Evolutionary conservation across 129 eudicot species (phyloP).

Genomic region (Saussurea involucrata): DNA sequence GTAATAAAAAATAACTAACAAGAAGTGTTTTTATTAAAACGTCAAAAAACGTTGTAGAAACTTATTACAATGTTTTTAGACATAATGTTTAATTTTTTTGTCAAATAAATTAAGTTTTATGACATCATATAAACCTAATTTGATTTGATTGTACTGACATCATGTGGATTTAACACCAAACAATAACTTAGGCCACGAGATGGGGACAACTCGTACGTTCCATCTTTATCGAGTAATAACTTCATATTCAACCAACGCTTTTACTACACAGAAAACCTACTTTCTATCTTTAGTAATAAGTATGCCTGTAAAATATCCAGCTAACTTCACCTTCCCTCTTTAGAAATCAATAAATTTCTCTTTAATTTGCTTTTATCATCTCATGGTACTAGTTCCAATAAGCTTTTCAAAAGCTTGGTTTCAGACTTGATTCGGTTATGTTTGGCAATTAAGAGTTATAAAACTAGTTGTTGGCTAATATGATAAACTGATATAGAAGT

Average conservation of each 20-base stretch:
- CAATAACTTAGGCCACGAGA: not conserved
- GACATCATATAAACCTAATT: too few species aligned
- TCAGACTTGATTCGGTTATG: too few species aligned
- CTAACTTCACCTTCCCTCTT: slow-evolving; percentile 24
- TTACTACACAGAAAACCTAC: slow-evolving; percentile 19
- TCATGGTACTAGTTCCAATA: not conserved
- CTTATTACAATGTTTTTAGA: too few species aligned
- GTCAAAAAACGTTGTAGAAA: too few species aligned
- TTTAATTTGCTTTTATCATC: not conserved
- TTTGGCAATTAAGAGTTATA: too few species aligned
- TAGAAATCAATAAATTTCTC: slow-evolving; percentile 10
- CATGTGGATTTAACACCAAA: not conserved
- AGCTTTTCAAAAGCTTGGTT: not conserved
- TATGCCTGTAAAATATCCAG: not conserved
- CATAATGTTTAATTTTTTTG: too few species aligned
- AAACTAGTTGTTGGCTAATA: too few species aligned
- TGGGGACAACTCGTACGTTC: not conserved
- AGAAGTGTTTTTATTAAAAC: too few species aligned
- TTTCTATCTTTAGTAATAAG: slow-evolving; percentile 34
- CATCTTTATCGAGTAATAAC: slow-evolving; percentile 18
- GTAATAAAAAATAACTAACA: too few species aligned
- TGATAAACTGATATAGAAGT: too few species aligned
- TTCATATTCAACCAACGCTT: slow-evolving; percentile 26
- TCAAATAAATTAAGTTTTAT: too few species aligned
- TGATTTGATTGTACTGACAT: too few species aligned